phyloP scores from a whole-genome alignment of 352 stramenopile genomes.

The Elongisporangium anandrum region DNA sequence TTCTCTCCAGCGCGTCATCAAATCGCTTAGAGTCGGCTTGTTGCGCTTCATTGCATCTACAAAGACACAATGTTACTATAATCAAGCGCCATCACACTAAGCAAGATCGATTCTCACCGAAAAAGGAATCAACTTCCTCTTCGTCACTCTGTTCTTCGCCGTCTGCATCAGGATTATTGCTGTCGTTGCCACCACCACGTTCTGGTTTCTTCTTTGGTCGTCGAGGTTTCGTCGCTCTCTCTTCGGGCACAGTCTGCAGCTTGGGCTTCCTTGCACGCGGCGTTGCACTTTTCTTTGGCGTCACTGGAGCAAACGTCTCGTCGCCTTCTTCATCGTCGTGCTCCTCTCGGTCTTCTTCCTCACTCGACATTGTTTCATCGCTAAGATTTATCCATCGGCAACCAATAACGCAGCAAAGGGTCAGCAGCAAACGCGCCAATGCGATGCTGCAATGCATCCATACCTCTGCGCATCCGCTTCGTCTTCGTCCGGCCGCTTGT shows the following conservation, averaged over 20 bases:
- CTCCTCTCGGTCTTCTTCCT: slow-evolving; percentile 8
- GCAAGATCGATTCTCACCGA: slow-evolving; percentile 2
- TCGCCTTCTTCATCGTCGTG: slow-evolving; percentile 17
- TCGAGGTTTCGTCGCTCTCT: slow-evolving; percentile 2
- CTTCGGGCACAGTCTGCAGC: slow-evolving; percentile 7
- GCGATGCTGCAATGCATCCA: slow-evolving; percentile 11
- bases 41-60: slow-evolving; percentile 55
- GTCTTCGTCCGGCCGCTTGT: slow-evolving; percentile 26
- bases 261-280: background rate
- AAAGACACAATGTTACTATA: background rate
- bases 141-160: slow-evolving; percentile 13
- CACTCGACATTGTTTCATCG: slow-evolving; percentile 5
- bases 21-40: slow-evolving; percentile 40
- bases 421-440: slow-evolving; percentile 12
- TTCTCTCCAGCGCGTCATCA: slow-evolving; percentile 65
- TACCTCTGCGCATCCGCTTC: slow-evolving; percentile 15
- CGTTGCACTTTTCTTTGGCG: background rate
- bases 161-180: slow-evolving; percentile 3
- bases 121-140: slow-evolving; percentile 3
- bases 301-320: slow-evolving; percentile 8
- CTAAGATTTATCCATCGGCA: background rate
- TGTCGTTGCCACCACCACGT: background rate
- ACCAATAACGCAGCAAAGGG: background rate
- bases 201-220: slow-evolving; percentile 4
- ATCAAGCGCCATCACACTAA: slow-evolving; percentile 1